Conservation (phyloP, 139 green algal species). For the Eudorina sp. region DNA sequence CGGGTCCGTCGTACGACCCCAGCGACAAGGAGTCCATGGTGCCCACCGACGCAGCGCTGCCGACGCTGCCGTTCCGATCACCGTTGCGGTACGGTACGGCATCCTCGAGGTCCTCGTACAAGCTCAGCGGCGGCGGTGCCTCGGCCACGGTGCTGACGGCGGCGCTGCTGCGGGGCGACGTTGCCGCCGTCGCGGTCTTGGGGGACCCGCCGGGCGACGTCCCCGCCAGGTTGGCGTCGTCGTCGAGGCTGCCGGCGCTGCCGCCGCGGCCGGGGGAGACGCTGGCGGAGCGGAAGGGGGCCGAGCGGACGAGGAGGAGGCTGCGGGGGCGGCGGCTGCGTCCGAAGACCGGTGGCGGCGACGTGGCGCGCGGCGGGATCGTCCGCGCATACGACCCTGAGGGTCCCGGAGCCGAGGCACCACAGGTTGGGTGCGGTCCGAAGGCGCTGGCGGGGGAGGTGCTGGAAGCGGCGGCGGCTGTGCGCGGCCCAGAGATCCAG, state of each 20-base stretch:
- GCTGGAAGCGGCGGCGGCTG: too few species aligned
- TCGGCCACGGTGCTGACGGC: neutral
- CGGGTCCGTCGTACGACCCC: neutral
- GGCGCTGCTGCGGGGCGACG: too few species aligned
- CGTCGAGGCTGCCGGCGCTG: slow-evolving; percentile 4
- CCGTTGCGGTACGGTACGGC: slow-evolving; percentile 28
- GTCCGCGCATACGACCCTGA: too few species aligned
- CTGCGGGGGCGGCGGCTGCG: neutral
- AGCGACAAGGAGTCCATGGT: neutral
- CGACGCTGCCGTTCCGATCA: neutral
- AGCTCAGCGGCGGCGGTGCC: neutral
- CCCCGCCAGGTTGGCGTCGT: neutral
- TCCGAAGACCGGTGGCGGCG: neutral
- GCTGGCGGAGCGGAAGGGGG: slow-evolving; percentile 16
- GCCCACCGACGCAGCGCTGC: neutral
- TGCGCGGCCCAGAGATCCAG: too few species aligned
- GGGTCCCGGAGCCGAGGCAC: too few species aligned
- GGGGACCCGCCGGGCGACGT: neutral
- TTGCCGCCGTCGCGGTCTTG: neutral
- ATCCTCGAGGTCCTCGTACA: slow-evolving; percentile 42
- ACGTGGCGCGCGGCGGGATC: too few species aligned
- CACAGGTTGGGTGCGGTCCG: too few species aligned
- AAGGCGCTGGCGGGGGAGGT: too few species aligned
- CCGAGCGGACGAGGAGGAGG: neutral
- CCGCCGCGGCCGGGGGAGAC: neutral